Conservation (phyloP, 805 yeast species). For the Candida orba region DNA sequence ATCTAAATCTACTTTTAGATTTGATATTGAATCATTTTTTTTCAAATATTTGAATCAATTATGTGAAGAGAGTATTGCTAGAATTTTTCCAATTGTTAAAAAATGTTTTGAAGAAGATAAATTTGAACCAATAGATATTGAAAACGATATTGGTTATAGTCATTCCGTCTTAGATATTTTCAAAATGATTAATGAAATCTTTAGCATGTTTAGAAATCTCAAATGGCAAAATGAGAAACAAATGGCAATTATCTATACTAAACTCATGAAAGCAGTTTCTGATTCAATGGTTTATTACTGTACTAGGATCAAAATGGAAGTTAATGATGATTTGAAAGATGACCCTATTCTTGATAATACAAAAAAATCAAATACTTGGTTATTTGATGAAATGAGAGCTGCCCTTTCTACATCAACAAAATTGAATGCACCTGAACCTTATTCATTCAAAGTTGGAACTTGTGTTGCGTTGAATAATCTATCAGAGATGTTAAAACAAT, state of each 20-base stretch:
- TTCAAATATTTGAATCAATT: slow-evolving; percentile 37
- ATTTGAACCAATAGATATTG: slow-evolving; percentile 44
- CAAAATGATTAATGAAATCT: slow-evolving; percentile 49
- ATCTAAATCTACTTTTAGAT: slow-evolving; percentile 31
- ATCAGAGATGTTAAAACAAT: slow-evolving; percentile 40
- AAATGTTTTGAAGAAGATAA: slow-evolving; percentile 53
- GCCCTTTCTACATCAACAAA: slow-evolving; percentile 36
- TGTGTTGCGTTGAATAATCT: slow-evolving; percentile 76
- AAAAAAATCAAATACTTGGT: slow-evolving; percentile 32
- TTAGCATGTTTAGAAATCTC: slow-evolving; percentile 49
- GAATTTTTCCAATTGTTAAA: slow-evolving; percentile 40
- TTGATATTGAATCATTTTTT: slow-evolving; percentile 52
- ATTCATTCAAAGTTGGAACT: slow-evolving; percentile 49
- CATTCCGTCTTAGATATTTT: slow-evolving; percentile 64
- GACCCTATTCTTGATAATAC: slow-evolving; percentile 14
- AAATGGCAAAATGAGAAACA: slow-evolving; percentile 64
- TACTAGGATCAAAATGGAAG: slow-evolving; percentile 26
- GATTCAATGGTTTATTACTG: slow-evolving; percentile 51
- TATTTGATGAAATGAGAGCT: slow-evolving; percentile 43
- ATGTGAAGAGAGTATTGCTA: slow-evolving; percentile 36
- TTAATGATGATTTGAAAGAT: slow-evolving; percentile 34
- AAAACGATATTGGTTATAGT: slow-evolving; percentile 37
- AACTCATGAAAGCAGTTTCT: slow-evolving; percentile 55
- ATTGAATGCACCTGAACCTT: slow-evolving; percentile 41
- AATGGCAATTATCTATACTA: slow-evolving; percentile 52